phyloP scores from a whole-genome alignment of 192 early-diverging fungal species.

The Coemansia sp. region DNA sequence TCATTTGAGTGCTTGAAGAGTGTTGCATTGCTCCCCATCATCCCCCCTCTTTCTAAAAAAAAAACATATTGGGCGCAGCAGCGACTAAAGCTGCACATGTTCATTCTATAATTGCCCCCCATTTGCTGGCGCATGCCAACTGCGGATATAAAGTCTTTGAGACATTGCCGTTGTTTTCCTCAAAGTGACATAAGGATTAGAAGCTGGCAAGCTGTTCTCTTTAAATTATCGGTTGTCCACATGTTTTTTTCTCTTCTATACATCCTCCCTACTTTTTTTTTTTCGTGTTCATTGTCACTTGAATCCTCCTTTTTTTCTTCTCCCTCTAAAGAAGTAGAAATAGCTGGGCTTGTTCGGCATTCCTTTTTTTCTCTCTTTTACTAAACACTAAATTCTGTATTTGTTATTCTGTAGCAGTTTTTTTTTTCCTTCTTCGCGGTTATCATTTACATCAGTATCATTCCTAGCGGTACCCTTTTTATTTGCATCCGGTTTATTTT shows the following conservation, averaged over 20 bases:
- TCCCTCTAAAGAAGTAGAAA: conserved; percentile 1
- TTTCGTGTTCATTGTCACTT: not conserved
- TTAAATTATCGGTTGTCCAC: too few species aligned
- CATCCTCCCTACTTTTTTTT: not conserved
- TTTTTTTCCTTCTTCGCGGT: conserved; percentile 3
- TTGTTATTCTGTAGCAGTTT: conserved; percentile 14
- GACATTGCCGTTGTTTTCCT: too few species aligned
- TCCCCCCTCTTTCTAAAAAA: too few species aligned
- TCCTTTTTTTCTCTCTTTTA: conserved; percentile 5
- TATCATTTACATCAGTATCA: conserved; percentile 2
- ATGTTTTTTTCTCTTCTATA: not conserved
- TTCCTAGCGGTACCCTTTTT: not conserved
- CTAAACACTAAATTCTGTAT: conserved; percentile 2
- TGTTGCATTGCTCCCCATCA: too few species aligned
- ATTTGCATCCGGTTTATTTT: not conserved
- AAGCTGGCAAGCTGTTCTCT: too few species aligned
- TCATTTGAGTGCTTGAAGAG: too few species aligned
- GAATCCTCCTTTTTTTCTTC: not conserved
- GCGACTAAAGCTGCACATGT: conserved; percentile 1
- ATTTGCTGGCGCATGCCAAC: conserved; percentile 6
- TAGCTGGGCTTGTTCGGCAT: not conserved
- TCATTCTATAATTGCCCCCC: conserved; percentile 6
- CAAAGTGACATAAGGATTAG: too few species aligned
- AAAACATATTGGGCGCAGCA: too few species aligned
- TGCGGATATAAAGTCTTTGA: conserved; percentile 3